Conservation (phyloP, 345 rosid species). For the Abelmoschus esculentus region DNA sequence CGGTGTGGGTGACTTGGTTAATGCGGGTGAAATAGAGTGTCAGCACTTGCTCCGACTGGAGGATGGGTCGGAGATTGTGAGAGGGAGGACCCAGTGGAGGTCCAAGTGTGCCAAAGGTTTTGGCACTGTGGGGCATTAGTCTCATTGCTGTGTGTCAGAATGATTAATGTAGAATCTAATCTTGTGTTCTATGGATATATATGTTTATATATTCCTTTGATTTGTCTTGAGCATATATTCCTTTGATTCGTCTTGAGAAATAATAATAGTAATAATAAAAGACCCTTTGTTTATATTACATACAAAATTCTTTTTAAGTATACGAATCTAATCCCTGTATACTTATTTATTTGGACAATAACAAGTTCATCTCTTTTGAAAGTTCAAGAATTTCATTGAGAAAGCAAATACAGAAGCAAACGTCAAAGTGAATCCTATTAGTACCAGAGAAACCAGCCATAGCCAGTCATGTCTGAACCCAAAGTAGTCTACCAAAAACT, state of each 20-base stretch:
- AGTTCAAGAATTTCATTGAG: slow-evolving; percentile 32
- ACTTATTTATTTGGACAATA: background rate
- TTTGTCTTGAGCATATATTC: background rate
- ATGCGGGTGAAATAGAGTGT: slow-evolving; percentile 53
- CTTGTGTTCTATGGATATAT: slow-evolving; percentile 21
- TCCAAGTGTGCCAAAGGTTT: slow-evolving; percentile 40
- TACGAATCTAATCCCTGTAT: too few relatives aligned
- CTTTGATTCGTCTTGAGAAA: slow-evolving; percentile 14
- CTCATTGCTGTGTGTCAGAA: slow-evolving; percentile 14
- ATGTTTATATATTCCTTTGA: slow-evolving; percentile 5
- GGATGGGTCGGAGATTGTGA: slow-evolving; percentile 80
- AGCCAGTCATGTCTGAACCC: slow-evolving; percentile 37
- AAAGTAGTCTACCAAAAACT: slow-evolving; percentile 31
- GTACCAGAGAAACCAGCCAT: slow-evolving; percentile 25
- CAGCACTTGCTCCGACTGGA: slow-evolving; percentile 87
- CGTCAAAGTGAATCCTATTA: slow-evolving; percentile 23
- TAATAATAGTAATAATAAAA: background rate
- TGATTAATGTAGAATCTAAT: slow-evolving; percentile 25
- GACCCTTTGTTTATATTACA: too few relatives aligned
- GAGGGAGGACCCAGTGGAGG: slow-evolving; percentile 90
- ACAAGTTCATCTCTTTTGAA: slow-evolving; percentile 32
- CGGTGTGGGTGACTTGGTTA: slow-evolving; percentile 33
- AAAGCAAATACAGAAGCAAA: slow-evolving; percentile 24
- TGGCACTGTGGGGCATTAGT: slow-evolving; percentile 25
- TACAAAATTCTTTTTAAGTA: too few relatives aligned